Base-by-base conservation (phyloP, 2,329 filamentous ascomycete species). In the Aspergillus melleus region DNA sequence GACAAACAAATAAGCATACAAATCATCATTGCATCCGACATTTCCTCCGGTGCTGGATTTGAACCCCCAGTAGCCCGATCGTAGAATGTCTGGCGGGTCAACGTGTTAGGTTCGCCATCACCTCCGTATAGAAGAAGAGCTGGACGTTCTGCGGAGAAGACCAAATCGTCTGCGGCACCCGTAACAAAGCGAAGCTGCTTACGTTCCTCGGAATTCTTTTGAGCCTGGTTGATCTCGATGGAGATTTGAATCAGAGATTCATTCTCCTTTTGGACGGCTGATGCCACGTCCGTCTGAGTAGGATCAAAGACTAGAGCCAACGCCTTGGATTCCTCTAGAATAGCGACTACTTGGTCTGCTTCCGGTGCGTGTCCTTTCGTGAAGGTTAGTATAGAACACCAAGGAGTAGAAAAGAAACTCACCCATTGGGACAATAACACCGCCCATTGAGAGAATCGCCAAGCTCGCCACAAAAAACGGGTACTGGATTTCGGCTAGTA, bases 381-480 rank as follows among this genome's bases (percentile, higher is more conserved):
- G 6, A 36, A 16, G 11, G 11, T 36, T 36, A 36, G 32, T 36
- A 36, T 16, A 36, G 32, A 36, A 36, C 11, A 16, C 11, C 10
- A 36, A 36, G 32, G 26, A 36, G 11, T 36, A 14, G 12, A 14
- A 36, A 30, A 2, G 12, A 20, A 52, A 52, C 20, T 14, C 19
- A 57, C 55, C 55, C 55, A 57, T 57, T 16, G 55, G 55, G 8
- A 57, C 55, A 46, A 57, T 57, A 6, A 57, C 55, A 52, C 55
- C 55, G 19, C 55, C 55, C 47, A 57, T 16, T 6, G 47, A 44
- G 19, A 57, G 47, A 30, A 57, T 26, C 47, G 55, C 55, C 55
- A 57, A 52, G 32, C 55, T 57, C 5, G 55, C 55, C 55, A 57
- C 55, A 32, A 57, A 57, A 57, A 57, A 57, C 0, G 55, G 55